phyloP scores from a whole-genome alignment of 768 basidiomycete species.

The Boletales sp. region DNA sequence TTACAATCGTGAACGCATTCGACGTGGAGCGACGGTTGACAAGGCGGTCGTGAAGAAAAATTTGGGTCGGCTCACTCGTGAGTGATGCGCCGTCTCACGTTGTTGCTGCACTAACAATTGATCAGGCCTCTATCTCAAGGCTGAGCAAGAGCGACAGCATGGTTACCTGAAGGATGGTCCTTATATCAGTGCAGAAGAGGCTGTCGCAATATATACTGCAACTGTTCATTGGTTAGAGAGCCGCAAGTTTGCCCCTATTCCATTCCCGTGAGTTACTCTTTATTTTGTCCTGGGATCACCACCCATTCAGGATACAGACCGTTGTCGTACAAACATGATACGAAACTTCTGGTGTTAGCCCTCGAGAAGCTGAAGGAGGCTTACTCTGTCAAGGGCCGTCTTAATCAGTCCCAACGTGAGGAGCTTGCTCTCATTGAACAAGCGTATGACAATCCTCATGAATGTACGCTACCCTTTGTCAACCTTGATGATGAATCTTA shows the following conservation, averaged over 20 bases:
- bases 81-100: constrained; percentile 20
- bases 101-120: constrained; percentile 2
- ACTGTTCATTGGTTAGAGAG: constrained; percentile 99
- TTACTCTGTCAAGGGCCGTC: constrained; percentile 94
- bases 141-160: constrained; percentile 98
- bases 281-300: neutral
- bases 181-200: constrained; percentile 98
- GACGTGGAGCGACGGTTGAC: constrained; percentile 94
- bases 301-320: constrained; percentile 47
- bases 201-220: constrained; percentile 97
- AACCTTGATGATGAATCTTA: constrained; percentile 3
- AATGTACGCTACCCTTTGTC: constrained; percentile 52
- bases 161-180: constrained; percentile 99
- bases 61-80: constrained; percentile 92
- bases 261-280: constrained; percentile 73
- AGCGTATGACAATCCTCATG: constrained; percentile 98
- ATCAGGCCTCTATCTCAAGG: constrained; percentile 87
- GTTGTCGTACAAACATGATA: constrained; percentile 98
- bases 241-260: constrained; percentile 96
- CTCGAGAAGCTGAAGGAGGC: constrained; percentile 99
- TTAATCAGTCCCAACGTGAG: constrained; percentile 98
- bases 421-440: constrained; percentile 98
- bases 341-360: constrained; percentile 92
- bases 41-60: constrained; percentile 99
- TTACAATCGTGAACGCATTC: constrained; percentile 96